Conservation (phyloP, 1,139 yeast genomes). For the Kodamaea plutei region DNA sequence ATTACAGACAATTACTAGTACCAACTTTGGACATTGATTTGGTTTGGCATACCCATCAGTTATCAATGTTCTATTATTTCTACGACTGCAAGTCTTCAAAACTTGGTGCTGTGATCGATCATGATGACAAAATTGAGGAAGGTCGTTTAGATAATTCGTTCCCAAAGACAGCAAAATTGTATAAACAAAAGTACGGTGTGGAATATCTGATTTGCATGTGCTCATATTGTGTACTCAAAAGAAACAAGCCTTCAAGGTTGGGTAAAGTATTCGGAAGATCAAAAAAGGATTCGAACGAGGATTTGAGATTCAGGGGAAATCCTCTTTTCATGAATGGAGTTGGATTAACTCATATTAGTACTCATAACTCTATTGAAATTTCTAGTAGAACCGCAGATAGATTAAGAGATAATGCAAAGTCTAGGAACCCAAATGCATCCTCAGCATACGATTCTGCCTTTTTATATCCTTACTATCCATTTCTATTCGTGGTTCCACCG, state of each 20-base stretch:
- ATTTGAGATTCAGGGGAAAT: slow-evolving; percentile 1
- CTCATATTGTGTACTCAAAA: slow-evolving; percentile 19
- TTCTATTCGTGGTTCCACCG: slow-evolving; percentile 1
- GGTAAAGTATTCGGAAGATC: slow-evolving; percentile 7
- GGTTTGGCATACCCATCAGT: slow-evolving; percentile 40
- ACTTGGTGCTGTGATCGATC: slow-evolving; percentile 18
- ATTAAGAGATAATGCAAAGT: not conserved
- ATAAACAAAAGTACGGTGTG: slow-evolving; percentile 16
- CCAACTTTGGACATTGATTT: slow-evolving; percentile 40
- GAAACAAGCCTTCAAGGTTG: slow-evolving; percentile 8
- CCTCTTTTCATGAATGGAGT: slow-evolving; percentile 5
- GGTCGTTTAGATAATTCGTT: slow-evolving; percentile 18
- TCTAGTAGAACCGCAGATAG: slow-evolving; percentile 9
- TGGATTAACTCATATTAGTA: slow-evolving; percentile 17
- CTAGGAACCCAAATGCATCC: not conserved
- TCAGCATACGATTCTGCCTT: not conserved
- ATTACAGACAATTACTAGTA: slow-evolving; percentile 16
- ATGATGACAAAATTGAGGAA: slow-evolving; percentile 27
- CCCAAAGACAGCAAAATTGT: slow-evolving; percentile 18
- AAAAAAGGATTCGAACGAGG: slow-evolving; percentile 1
- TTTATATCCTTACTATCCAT: slow-evolving; percentile 1
- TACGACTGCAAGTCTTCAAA: slow-evolving; percentile 14
- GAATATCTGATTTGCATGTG: slow-evolving; percentile 27
- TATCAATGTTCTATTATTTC: slow-evolving; percentile 22
- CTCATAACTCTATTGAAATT: slow-evolving; percentile 14